Percentiles rank a stretch among this genome's conserved stretches.
These are phyloP conservation scores for Lasiodiplodia hormozganensis DNA, from an alignment of 2,329 filamentous ascomycete genomes.

Conservation along the genomic window DNA sequence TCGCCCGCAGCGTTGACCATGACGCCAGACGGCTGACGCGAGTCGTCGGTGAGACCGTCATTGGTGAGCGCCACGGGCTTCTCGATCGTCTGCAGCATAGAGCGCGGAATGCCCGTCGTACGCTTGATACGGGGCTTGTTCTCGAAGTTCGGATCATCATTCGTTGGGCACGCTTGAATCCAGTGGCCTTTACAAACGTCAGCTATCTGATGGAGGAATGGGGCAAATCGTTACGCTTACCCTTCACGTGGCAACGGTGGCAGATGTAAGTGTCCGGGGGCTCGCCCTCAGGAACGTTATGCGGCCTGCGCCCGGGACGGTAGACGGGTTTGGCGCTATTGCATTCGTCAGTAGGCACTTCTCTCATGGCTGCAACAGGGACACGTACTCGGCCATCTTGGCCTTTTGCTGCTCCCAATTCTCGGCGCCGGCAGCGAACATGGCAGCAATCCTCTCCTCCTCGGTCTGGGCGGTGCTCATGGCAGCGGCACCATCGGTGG, in stretches of 20 bases:
- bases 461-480: slow-evolving; percentile 86
- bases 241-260: slow-evolving; percentile 94
- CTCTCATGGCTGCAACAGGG: slow-evolving; percentile 36
- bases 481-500: slow-evolving; percentile 64
- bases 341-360: slow-evolving; percentile 24
- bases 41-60: slow-evolving; percentile 78
- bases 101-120: slow-evolving; percentile 94
- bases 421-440: slow-evolving; percentile 87
- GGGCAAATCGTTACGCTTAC: slow-evolving; percentile 41
- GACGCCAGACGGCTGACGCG: slow-evolving; percentile 83
- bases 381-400: slow-evolving; percentile 73
- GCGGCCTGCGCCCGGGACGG: slow-evolving; percentile 62
- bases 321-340: slow-evolving; percentile 53
- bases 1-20: slow-evolving; percentile 99
- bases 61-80: slow-evolving; percentile 78
- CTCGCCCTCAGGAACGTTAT: slow-evolving; percentile 87
- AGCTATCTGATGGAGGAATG: slow-evolving; percentile 32
- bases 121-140: slow-evolving; percentile 92
- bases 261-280: slow-evolving; percentile 95
- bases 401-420: slow-evolving; percentile 95
- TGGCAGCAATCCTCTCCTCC: slow-evolving; percentile 90
- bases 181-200: slow-evolving; percentile 72
- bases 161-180: slow-evolving; percentile 98
- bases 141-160: slow-evolving; percentile 95
- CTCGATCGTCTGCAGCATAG: slow-evolving; percentile 93